Evolutionary conservation across 345 rosid species (phyloP).

Genomic region (Odontarrhena argentea): DNA sequence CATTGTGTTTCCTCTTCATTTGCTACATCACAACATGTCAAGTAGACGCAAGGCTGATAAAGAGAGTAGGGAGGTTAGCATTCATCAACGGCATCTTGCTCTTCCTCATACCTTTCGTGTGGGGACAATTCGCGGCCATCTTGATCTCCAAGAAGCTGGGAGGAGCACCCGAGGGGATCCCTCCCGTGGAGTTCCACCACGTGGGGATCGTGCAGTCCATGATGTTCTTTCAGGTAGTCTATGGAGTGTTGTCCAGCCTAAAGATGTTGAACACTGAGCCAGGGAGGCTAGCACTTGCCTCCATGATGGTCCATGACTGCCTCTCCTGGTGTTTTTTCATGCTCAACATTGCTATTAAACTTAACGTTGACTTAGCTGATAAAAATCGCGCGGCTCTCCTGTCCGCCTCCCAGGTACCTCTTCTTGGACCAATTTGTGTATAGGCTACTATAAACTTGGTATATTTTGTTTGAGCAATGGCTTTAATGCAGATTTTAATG

Average conservation of each 20-base stretch:
- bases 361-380: background rate
- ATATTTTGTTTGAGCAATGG: no score
- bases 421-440: no score
- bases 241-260: constrained; percentile 43
- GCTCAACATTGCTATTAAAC: constrained; percentile 27
- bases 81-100: constrained; percentile 42
- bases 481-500: constrained; percentile 33
- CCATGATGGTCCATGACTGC: constrained; percentile 46
- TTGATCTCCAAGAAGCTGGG: constrained; percentile 26
- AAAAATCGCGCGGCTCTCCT: background rate
- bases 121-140: constrained; percentile 22
- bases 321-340: constrained; percentile 31
- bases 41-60: constrained; percentile 41
- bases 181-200: constrained; percentile 25
- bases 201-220: constrained; percentile 36
- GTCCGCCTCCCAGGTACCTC: constrained; percentile 26
- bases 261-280: constrained; percentile 53
- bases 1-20: constrained; percentile 41
- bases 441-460: no score
- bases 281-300: constrained; percentile 53
- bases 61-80: constrained; percentile 46
- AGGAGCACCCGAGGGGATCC: constrained; percentile 1
- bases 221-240: constrained; percentile 45
- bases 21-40: constrained; percentile 45
- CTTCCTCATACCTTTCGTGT: constrained; percentile 36